Base-by-base conservation (phyloP, 345 rosid species). In the Populus euphratica region DNA sequence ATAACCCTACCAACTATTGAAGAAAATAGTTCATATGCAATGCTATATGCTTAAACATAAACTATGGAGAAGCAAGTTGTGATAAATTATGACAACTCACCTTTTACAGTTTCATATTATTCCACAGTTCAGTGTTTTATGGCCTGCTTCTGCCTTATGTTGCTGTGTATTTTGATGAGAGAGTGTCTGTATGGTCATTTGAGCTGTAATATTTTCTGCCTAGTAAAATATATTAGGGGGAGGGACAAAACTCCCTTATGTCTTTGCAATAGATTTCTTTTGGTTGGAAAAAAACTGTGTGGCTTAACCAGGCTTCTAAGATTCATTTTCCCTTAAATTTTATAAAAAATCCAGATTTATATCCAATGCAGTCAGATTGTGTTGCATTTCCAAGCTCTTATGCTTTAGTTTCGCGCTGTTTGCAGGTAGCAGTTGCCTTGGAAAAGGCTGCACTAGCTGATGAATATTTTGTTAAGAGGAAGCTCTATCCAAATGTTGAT, bases 371-470 rank as follows among this genome's bases (percentile, higher is more conserved):
- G 11, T 23, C 23, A 21, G 54, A 54, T 49, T 71, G 5, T 70
- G 16, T 72, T 52, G 52, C 17, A 63, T 36, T 65, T 47, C 54
- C 49, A 14, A 50, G 18, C 59, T 77, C 25, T 29, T 76, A 68
- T 72, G 35, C 68, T 43, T 73, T 69, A 6, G 69, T 29, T 41
- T 52, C 68, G 8, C 80, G 77, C 67, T 47, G 39, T 67, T 63
- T 81, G 76, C 87, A 95, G 99, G 97, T 96, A 13, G 99, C 98
- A 25, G 87, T 95, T 86, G 92, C 97, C 82, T 86, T 95, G 81
- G 98, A 95, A 90, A 91, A 92, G 85, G 98, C 98, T 77, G 99
- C 98, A 65, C 90, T 96, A 20, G 88, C 98, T 18, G 99, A 96
- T 62, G 97, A 93, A 63, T 96, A 92, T 68, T 96, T 96, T 79